Conservation (phyloP, 2,329 filamentous ascomycete species). For the Microsporum canis region DNA sequence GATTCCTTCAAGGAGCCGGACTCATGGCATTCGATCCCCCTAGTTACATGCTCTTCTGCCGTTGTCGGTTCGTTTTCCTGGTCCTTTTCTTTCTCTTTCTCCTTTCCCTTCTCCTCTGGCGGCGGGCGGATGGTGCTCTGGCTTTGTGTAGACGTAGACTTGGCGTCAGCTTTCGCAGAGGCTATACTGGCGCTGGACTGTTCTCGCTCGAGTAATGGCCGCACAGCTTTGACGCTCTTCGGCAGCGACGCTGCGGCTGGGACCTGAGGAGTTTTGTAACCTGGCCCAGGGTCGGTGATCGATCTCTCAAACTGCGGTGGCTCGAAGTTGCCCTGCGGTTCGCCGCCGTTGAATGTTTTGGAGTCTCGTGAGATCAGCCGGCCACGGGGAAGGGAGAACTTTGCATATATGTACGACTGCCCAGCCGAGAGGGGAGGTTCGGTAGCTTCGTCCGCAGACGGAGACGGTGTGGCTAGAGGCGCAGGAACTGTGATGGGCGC, state of each 20-base stretch:
- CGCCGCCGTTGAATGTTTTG: neutral
- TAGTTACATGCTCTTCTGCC: conserved; percentile 75
- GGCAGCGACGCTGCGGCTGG: neutral
- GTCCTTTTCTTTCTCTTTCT: conserved; percentile 17
- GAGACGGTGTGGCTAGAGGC: neutral
- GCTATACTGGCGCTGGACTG: conserved; percentile 24
- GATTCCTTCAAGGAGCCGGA: conserved; percentile 81
- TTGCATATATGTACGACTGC: conserved; percentile 75
- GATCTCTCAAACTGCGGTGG: conserved; percentile 44
- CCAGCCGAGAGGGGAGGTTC: conserved; percentile 36
- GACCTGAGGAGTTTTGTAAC: conserved; percentile 4
- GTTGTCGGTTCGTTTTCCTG: conserved; percentile 19
- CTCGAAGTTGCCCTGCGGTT: conserved; percentile 23
- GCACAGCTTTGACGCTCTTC: neutral
- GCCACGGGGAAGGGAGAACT: conserved; percentile 71
- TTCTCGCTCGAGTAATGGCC: conserved; percentile 3
- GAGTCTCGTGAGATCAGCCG: conserved; percentile 63
- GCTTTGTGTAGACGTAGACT: conserved; percentile 45
- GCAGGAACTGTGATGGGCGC: conserved; percentile 26
- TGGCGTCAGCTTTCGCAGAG: conserved; percentile 25
- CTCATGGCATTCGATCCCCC: conserved; percentile 83
- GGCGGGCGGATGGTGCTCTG: conserved; percentile 51
- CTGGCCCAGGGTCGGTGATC: conserved; percentile 25
- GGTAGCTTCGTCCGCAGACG: conserved; percentile 12
- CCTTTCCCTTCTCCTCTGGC: conserved; percentile 13